Conservation (phyloP, 208 protist species). For the Polymyxa betae region DNA sequence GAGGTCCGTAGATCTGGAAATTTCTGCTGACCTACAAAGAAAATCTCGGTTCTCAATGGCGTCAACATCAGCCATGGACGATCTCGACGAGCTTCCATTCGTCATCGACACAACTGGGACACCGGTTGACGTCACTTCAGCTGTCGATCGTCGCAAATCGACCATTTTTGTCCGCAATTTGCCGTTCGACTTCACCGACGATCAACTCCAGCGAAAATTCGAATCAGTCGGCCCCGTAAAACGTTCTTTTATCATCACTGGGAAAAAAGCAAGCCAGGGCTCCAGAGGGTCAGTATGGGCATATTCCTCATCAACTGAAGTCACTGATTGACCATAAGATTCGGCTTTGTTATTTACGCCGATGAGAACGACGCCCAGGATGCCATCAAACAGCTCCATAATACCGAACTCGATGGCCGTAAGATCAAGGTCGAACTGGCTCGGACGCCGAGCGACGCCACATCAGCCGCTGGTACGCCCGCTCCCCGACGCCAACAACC, state of each 20-base stretch:
- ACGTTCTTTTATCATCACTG: constrained; percentile 14
- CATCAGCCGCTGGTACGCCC: too few relatives aligned
- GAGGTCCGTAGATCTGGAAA: too few relatives aligned
- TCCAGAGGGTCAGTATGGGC: neutral
- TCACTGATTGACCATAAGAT: neutral
- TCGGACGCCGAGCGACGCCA: neutral
- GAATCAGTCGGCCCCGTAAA: constrained; percentile 5
- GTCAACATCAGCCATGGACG: neutral
- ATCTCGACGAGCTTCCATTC: constrained; percentile 2
- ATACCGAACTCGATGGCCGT: neutral
- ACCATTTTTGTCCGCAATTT: constrained; percentile 47
- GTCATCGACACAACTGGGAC: neutral
- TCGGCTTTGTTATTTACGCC: constrained; percentile 46
- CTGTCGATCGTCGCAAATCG: neutral
- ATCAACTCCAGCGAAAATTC: neutral
- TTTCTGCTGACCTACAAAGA: too few relatives aligned
- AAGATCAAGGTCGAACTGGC: constrained; percentile 49
- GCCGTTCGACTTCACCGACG: constrained; percentile 25
- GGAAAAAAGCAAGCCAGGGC: neutral
- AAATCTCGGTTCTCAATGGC: neutral
- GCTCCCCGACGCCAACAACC: too few relatives aligned
- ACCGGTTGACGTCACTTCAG: neutral
- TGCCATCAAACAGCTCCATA: neutral
- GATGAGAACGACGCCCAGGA: constrained; percentile 13
- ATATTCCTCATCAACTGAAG: neutral